Percentiles rank a stretch among this genome's conserved stretches.
Conservation (phyloP, 1,284 basidiomycete species). For the Sanguinoderma infundibulare region DNA sequence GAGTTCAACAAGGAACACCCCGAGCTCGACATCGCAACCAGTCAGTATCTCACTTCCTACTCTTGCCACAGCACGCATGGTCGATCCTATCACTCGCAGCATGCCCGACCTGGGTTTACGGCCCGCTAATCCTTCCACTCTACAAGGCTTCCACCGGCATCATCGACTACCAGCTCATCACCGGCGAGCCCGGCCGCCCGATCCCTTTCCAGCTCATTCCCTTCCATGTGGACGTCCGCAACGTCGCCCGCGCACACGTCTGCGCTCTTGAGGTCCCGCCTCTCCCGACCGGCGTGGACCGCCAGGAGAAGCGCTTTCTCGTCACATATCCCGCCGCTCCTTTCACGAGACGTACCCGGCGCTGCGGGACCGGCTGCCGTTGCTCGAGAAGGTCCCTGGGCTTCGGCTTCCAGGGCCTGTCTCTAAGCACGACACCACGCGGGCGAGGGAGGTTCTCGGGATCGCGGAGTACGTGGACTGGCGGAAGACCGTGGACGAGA, state of each 20-base stretch:
- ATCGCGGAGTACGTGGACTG: conserved; percentile 21
- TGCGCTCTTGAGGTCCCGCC: no score
- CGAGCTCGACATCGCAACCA: no score
- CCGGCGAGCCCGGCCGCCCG: no score
- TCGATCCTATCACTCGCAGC: conserved; percentile 15
- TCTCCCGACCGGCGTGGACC: no score
- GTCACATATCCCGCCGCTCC: conserved; percentile 1
- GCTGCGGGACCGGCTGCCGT: conserved; percentile 17
- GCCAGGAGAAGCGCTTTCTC: no score
- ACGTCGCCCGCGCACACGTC: no score
- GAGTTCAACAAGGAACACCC: no score
- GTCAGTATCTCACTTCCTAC: no score
- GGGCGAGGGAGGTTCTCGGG: conserved; percentile 25
- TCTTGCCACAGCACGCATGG: not conserved
- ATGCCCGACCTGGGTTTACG: not conserved
- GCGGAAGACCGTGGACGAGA: conserved; percentile 24
- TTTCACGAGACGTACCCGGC: conserved; percentile 25
- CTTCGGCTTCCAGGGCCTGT: not conserved
- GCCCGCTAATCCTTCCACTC: not conserved
- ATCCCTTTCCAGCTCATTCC: no score
- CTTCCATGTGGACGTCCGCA: no score
- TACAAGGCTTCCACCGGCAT: not conserved
- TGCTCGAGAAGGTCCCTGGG: conserved; percentile 5
- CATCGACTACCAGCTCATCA: conserved; percentile 15
- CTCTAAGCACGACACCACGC: conserved; percentile 14